Percentiles rank a stretch among this genome's conserved stretches.
Conservation (phyloP, 495 filamentous ascomycete genomes). For the Penicillium paradoxum region DNA sequence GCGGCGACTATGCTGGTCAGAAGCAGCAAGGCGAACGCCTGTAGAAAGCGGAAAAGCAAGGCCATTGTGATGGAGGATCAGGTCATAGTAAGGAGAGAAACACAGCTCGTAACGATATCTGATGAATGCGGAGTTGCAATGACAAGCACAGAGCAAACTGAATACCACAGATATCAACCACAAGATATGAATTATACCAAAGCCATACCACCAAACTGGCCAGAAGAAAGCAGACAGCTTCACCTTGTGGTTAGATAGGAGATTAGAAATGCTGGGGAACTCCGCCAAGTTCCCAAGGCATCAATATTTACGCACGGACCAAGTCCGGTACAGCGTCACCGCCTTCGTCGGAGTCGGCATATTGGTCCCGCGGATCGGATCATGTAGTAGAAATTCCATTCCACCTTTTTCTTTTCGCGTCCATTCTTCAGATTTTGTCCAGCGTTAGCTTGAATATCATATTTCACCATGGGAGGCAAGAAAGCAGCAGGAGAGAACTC, state of each 20-base stretch:
- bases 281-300: background rate
- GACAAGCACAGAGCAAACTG: background rate
- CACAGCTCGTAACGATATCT: background rate
- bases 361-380: constrained; percentile 24
- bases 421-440: background rate
- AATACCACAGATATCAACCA: background rate
- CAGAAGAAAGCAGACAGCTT: background rate
- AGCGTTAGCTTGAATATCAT: background rate
- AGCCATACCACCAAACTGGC: constrained; percentile 6
- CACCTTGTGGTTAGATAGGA: background rate
- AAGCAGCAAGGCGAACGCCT: constrained; percentile 40
- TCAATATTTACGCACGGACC: constrained; percentile 4
- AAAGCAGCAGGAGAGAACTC: constrained; percentile 67
- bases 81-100: constrained; percentile 13
- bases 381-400: constrained; percentile 18
- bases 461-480: constrained; percentile 46
- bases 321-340: constrained; percentile 14
- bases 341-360: constrained; percentile 27
- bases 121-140: background rate
- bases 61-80: constrained; percentile 23
- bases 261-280: constrained; percentile 4
- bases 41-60: constrained; percentile 24
- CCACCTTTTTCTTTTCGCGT: constrained; percentile 11
- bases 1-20: constrained; percentile 45
- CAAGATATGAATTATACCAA: background rate